Percentiles rank a stretch among this genome's conserved stretches.
These are phyloP conservation scores for Allium sativum DNA, from an alignment of 106 monocot species.

Conservation along the genomic window DNA sequence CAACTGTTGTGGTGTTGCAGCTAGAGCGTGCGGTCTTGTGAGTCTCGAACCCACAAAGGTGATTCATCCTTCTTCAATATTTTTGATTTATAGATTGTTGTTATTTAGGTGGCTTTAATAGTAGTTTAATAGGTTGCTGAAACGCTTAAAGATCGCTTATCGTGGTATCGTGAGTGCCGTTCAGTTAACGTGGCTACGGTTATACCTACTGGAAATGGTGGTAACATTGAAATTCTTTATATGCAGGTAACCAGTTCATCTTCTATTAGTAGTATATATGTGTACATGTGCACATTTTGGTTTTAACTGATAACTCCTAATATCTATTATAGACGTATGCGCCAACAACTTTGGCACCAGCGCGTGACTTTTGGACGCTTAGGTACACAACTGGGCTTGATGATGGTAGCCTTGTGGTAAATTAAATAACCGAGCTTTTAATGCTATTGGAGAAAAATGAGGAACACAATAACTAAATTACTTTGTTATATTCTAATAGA, in stretches of 20 bases:
- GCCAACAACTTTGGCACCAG: constrained; percentile 78
- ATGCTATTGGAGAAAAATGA: too few species aligned
- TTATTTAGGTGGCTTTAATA: too few species aligned
- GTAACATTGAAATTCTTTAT: constrained; percentile 79
- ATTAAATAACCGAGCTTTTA: not conserved
- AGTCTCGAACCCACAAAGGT: constrained; percentile 96
- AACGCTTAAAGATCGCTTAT: constrained; percentile 77
- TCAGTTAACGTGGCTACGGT: constrained; percentile 57
- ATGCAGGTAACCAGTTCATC: constrained; percentile 55
- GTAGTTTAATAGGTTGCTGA: constrained; percentile 57
- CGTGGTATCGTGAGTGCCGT: constrained; percentile 89
- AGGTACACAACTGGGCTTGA: constrained; percentile 74
- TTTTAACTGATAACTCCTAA: not conserved
- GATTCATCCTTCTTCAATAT: not conserved
- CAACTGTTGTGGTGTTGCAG: constrained; percentile 93
- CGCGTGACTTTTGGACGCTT: constrained; percentile 90
- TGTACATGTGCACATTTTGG: too few species aligned
- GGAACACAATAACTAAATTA: too few species aligned
- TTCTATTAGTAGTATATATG: too few species aligned
- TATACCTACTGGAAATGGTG: constrained; percentile 86
- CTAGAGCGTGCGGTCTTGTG: constrained; percentile 92
- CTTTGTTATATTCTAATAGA: constrained; percentile 18
- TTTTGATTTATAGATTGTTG: too few species aligned
- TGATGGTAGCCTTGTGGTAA: constrained; percentile 77
- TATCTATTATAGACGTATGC: constrained; percentile 57